Evolutionary conservation across 192 early-diverging fungal species (phyloP).

Genomic region (Coemansia sp.): DNA sequence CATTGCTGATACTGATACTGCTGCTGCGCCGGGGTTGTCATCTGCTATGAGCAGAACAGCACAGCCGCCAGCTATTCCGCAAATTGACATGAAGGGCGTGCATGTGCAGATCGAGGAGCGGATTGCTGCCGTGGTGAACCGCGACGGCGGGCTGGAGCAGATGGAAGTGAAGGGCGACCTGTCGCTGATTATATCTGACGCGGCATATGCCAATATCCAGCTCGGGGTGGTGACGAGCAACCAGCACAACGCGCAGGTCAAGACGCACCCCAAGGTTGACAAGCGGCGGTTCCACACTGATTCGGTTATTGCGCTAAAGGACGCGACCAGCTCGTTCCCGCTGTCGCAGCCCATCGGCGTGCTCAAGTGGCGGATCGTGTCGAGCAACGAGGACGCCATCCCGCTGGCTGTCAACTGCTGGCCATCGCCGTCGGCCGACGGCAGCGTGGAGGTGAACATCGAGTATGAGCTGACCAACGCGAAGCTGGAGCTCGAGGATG

Average conservation of each 20-base stretch:
- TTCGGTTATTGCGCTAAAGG: slow-evolving; percentile 74
- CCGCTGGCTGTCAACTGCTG: slow-evolving; percentile 94
- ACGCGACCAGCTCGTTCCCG: slow-evolving; percentile 82
- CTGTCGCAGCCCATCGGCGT: slow-evolving; percentile 78
- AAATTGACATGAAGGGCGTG: slow-evolving; percentile 65
- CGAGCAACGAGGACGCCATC: slow-evolving; percentile 77
- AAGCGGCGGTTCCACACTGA: slow-evolving; percentile 77
- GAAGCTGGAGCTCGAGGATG: slow-evolving; percentile 78
- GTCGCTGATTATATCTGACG: slow-evolving; percentile 75
- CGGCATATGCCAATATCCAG: slow-evolving; percentile 57
- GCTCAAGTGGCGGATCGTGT: slow-evolving; percentile 85
- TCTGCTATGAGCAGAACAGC: slow-evolving; percentile 4
- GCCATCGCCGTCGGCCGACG: slow-evolving; percentile 87
- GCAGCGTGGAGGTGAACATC: slow-evolving; percentile 91
- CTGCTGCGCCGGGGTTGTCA: background rate
- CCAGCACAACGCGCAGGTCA: slow-evolving; percentile 76
- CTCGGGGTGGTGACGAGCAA: slow-evolving; percentile 61
- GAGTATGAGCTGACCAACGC: slow-evolving; percentile 89
- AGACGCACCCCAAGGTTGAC: slow-evolving; percentile 99
- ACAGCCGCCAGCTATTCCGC: slow-evolving; percentile 24
- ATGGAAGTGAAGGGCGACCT: slow-evolving; percentile 95
- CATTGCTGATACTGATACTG: background rate
- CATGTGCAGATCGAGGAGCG: slow-evolving; percentile 88
- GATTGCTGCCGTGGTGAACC: slow-evolving; percentile 77
- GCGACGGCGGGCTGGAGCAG: slow-evolving; percentile 87